Percentiles rank a stretch among this genome's conserved stretches.
These are phyloP conservation scores for Russula foetens DNA, from an alignment of 768 basidiomycete genomes.

Conservation along the genomic window DNA sequence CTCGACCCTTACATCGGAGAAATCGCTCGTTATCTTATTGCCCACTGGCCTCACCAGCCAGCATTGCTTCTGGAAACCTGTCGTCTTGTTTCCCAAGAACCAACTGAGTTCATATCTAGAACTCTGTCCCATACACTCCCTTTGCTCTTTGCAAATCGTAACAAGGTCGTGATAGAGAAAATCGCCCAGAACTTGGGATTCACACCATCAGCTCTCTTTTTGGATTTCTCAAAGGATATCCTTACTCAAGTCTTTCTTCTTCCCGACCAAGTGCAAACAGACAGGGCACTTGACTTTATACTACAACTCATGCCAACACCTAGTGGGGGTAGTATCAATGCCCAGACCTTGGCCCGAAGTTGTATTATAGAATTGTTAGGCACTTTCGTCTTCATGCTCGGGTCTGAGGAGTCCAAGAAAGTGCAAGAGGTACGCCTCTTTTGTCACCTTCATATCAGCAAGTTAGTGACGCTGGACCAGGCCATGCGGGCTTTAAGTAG, in stretches of 20 bases:
- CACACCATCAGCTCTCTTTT: constrained; percentile 41
- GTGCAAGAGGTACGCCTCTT: constrained; percentile 28
- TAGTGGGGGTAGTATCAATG: constrained; percentile 29
- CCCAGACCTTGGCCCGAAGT: constrained; percentile 52
- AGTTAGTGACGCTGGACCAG: constrained; percentile 14
- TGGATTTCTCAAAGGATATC: constrained; percentile 50
- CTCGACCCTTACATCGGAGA: constrained; percentile 61
- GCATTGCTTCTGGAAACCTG: constrained; percentile 54
- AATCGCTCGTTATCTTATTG: constrained; percentile 58
- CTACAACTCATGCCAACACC: constrained; percentile 46
- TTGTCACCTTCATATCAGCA: background rate
- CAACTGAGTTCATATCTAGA: constrained; percentile 52
- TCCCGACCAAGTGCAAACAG: constrained; percentile 44
- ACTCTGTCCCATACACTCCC: constrained; percentile 64
- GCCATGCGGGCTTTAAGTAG: constrained; percentile 38
- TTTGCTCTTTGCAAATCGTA: constrained; percentile 53
- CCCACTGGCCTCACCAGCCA: constrained; percentile 50
- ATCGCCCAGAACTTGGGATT: constrained; percentile 47
- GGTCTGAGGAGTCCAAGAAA: constrained; percentile 48
- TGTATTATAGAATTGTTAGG: constrained; percentile 63
- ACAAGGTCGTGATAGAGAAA: constrained; percentile 48
- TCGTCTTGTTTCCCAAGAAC: constrained; percentile 52
- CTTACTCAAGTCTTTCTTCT: constrained; percentile 62
- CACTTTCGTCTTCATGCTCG: constrained; percentile 69
- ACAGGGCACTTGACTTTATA: constrained; percentile 54